Base-by-base conservation (phyloP, 139 green algal species). In the Zygnema circumcarinatum region DNA sequence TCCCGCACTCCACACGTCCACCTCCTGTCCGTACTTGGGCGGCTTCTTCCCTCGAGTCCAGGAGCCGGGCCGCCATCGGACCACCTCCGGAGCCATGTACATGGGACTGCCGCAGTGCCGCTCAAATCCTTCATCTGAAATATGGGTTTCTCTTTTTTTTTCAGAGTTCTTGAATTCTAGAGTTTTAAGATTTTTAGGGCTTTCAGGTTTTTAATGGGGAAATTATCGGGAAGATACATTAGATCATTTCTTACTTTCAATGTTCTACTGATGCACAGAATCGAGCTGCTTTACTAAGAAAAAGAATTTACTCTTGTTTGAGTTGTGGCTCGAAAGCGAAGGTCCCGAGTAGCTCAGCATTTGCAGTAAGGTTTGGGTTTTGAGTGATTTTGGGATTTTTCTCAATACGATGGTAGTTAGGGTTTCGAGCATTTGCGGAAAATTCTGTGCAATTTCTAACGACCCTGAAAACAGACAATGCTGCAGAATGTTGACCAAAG, bases 41-140 rank as follows among this genome's bases (percentile, higher is more conserved):
- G 76, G 76, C 16, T 62, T 42, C 36, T 32, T 69, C 33, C 21
- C 22, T 38, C 32, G 40, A 0, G 54, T 33, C 38, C 35, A 76
- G 16, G 39, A 25, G 25, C 40, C 79, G 21, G 79, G 79, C 11
- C 47, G 47, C 42, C 91, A 84, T 54, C 79, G 83, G 76, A 98
- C 80, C 76, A 96, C 94, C 90, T 98, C 96, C 38, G 95, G 95
- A 0, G 95, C 96, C 54, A 99, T 95, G 89, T 99, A 99, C 88
- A 98, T 98, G 16, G 96, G 95, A 33, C 76, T 93, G 47, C 96
- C 96, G 32, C 79, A 86, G 31, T 86, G 79, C 29, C 79, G 79
- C 11, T 78, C 69, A 78, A 78, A 78, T 20, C 35, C 36, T 20
- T 78, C 69, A 16, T 78, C 69, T 78, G 69, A 3, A 11, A 72